Evolutionary conservation across 305 asterid genomes (phyloP), one percentile per base, ranked within the genome.

Genomic region (Lippia alba): DNA sequence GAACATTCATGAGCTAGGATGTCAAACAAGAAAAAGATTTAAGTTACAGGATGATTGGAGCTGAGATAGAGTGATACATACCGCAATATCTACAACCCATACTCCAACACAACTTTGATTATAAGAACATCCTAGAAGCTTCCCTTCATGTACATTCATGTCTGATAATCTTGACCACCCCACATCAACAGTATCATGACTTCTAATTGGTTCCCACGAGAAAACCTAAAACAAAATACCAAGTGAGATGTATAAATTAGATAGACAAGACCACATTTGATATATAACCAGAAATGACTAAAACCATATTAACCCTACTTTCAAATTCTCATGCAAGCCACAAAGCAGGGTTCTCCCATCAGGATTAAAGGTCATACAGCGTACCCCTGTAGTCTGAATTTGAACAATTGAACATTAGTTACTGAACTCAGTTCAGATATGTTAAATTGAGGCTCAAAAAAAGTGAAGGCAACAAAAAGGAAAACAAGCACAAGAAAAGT

Each of bases 51-150:
- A 62, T 32, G 56, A 61, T 67, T 67, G 67, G 70, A 62, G 62
- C 49, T 57, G 67, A 56, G 50, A 51, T 53, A 49, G 56, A 36
- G 72, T 58, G 64, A 67, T 66, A 33, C 64, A 45, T 86, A 95
- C 98, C 90, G 96, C 89, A 66, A 95, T 92, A 83, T 95, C 99
- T 48, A 92, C 99, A 67, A 95, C 98, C 99, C 99, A 95, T 59
- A 95, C 96, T 73, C 99, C 99, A 71, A 95, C 99, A 75, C 99
- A 95, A 76, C 97, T 95, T 84, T 95, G 99, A 82, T 95, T 95
- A 81, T 85, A 92, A 45, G 99, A 95, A 82, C 99, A 95, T 74
- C 99, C 99, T 61, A 95, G 96, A 81, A 95, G 99, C 83, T 92
- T 95, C 70, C 98, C 99, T 86, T 95, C 99, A 85, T 95, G 96